Evolutionary conservation across 2,329 filamentous ascomycete species (phyloP), one percentile per base, ranked within the genome.

Genomic region (Corniculantispora saksenae): DNA sequence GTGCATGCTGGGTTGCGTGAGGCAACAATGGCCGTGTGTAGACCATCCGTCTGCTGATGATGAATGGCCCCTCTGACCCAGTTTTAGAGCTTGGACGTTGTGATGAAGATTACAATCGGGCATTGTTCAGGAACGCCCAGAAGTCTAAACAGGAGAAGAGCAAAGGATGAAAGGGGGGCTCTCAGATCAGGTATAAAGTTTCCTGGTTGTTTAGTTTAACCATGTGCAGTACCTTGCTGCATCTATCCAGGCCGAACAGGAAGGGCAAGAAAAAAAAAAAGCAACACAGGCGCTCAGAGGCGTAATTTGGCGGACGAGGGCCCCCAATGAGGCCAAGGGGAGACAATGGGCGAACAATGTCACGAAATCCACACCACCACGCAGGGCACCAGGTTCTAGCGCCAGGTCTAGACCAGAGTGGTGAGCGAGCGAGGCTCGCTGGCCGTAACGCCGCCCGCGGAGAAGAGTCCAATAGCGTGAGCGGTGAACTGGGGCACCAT

Each of bases 41-140:
- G 9, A 43, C 38, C n/a, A 13, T 43, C 10, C 12, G 38, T 43
- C 10, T 43, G 38, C 17, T 19, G 17, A 7, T 43, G 38, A 15
- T 13, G n/a, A 32, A 21, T 13, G 27, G 3, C 27, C 5, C 8
- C n/a, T 8, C 7, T 10, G 54, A 32, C 55, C 56, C 56, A 59
- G 25, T 59, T 48, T 59, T 59, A 3, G 56, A 59, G 56, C 56
- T 59, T 59, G 43, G 56, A 59, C 56, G 56, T 48, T 48, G n/a
- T n/a, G n/a, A n/a, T n/a, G 56, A 38, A 23, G 29, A 48, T 19
- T 25, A 29, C 23, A 6, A 43, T 43, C 38, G 10, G 23, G 23
- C 17, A 48, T 47, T 17, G 7, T 4, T 59, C 21, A 23, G 19
- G 13, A 32, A 35, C 23, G 2, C 40, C 19, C n/a, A 40, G 25